Evolutionary conservation across 345 rosid genomes (phyloP).

Genomic region (Microthlaspi erraticum): DNA sequence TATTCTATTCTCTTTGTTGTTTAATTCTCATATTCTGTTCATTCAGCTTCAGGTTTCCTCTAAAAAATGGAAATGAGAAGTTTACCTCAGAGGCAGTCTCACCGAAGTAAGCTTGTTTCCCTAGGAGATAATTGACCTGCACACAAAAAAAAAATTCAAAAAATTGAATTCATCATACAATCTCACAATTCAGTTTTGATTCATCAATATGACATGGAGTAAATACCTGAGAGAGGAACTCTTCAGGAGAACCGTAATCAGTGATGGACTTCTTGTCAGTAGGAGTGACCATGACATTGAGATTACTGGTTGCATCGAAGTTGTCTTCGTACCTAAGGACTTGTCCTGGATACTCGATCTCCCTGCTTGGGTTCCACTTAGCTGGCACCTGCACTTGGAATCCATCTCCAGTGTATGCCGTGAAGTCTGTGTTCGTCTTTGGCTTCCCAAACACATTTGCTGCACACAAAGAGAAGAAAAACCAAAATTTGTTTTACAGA

Average conservation of each 20-base stretch:
- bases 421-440: slow-evolving; percentile 81
- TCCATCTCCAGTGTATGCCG: slow-evolving; percentile 73
- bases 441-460: slow-evolving; percentile 97
- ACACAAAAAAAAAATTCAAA: neutral
- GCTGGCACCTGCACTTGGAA: slow-evolving; percentile 77
- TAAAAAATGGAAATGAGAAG: slow-evolving; percentile 7
- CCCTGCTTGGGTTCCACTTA: slow-evolving; percentile 97
- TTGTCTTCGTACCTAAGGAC: slow-evolving; percentile 94
- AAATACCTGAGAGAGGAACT: slow-evolving; percentile 70
- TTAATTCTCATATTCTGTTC: neutral
- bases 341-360: slow-evolving; percentile 89
- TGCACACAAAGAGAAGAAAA: slow-evolving; percentile 41
- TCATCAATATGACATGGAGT: slow-evolving; percentile 8
- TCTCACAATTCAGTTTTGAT: neutral
- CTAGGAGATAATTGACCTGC: slow-evolving; percentile 87
- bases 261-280: slow-evolving; percentile 83
- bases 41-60: neutral
- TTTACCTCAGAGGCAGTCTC: slow-evolving; percentile 81
- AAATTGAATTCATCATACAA: neutral
- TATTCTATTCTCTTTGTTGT: slow-evolving; percentile 1
- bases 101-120: slow-evolving; percentile 79
- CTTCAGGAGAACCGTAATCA: slow-evolving; percentile 75
- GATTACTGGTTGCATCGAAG: slow-evolving; percentile 71
- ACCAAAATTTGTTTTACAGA: neutral
- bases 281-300: slow-evolving; percentile 78